Conservation (phyloP, 2,329 filamentous ascomycete species). For the Sporothrix sp. region DNA sequence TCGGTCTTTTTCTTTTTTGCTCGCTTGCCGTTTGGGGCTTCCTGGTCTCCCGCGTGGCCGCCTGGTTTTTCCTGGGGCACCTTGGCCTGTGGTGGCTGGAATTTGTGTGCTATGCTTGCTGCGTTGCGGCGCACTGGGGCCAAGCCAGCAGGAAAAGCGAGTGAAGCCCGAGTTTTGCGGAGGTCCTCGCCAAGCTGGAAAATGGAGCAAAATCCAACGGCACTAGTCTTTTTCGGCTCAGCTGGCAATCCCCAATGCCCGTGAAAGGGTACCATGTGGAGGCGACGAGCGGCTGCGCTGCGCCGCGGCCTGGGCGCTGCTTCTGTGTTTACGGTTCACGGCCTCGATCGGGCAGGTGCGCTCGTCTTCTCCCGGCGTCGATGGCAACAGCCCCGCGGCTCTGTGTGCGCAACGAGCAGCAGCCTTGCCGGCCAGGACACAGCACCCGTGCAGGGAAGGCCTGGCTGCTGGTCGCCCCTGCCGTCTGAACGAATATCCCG, state of each 20-base stretch:
- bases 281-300: neutral
- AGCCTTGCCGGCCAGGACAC: no score
- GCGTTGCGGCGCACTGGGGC: constrained; percentile 7
- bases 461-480: no score
- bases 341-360: no score
- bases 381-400: no score
- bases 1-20: neutral
- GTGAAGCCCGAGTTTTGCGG: neutral
- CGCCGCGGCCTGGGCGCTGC: neutral
- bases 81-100: constrained; percentile 7
- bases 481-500: no score
- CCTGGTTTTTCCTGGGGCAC: neutral
- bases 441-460: no score
- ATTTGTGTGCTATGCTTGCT: constrained; percentile 7
- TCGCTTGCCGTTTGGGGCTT: no score
- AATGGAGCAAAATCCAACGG: neutral
- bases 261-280: neutral
- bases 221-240: neutral
- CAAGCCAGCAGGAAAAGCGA: neutral
- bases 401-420: no score
- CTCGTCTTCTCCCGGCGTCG: no score
- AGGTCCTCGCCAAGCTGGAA: neutral
- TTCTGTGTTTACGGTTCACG: no score
- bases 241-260: neutral
- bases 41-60: neutral